These are phyloP conservation scores for Sporothrix luriei DNA, from an alignment of 2,329 filamentous ascomycete species.

Conservation along the genomic window DNA sequence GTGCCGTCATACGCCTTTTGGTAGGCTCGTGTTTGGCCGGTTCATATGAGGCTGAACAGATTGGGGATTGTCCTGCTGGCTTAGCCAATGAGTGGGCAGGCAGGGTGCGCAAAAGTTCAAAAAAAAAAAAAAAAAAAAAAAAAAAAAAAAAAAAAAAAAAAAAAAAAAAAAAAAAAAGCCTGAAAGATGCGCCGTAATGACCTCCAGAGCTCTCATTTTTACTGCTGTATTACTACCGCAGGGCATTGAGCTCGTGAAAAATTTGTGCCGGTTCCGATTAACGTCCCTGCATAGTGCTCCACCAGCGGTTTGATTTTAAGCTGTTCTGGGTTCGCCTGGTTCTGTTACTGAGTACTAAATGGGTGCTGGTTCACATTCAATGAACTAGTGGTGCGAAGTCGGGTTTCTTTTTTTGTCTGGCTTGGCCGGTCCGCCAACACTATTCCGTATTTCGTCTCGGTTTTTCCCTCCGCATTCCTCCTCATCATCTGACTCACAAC, in stretches of 20 bases:
- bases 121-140: neutral
- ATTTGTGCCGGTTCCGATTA: conserved; percentile 30
- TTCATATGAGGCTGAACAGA: neutral
- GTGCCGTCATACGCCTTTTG: neutral
- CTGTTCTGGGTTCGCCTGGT: too few species aligned
- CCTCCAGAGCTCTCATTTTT: too few species aligned
- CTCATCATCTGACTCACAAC: conserved; percentile 23
- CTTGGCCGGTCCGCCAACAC: conserved; percentile 19
- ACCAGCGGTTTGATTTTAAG: neutral
- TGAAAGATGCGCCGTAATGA: too few species aligned
- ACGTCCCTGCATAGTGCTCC: conserved; percentile 18
- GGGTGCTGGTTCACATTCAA: too few species aligned
- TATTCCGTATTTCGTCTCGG: conserved; percentile 11
- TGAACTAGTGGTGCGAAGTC: conserved; percentile 24
- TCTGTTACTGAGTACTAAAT: too few species aligned
- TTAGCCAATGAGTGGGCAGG: conserved; percentile 4
- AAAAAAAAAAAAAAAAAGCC: too few species aligned
- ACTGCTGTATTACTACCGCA: neutral
- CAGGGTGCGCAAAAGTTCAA: neutral
- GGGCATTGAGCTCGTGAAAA: conserved; percentile 27
- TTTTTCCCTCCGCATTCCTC: conserved; percentile 4
- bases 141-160: too few species aligned
- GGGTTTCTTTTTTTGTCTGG: conserved; percentile 21
- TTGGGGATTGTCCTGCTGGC: neutral
- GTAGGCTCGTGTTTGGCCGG: neutral